Percentiles rank a stretch among this genome's conserved stretches.
Evolutionary conservation across 2,329 filamentous ascomycete species (phyloP).

Genomic region (Bertia moriformis): DNA sequence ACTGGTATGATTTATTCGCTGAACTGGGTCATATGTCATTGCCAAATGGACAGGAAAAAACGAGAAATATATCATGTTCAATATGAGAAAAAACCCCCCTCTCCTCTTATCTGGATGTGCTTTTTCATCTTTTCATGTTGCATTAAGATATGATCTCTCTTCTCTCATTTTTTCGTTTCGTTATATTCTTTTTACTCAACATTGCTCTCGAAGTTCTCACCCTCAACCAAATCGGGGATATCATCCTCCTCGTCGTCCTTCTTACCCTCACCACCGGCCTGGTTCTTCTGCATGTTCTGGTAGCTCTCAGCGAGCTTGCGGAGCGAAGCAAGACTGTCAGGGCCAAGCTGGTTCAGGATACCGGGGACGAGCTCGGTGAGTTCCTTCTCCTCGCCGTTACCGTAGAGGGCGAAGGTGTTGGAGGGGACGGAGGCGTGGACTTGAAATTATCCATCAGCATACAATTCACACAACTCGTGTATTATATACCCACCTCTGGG

Average conservation of each 20-base stretch:
- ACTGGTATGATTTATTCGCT: no score
- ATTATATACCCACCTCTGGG: constrained; percentile 99
- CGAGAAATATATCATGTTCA: no score
- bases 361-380: constrained; percentile 97
- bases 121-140: no score
- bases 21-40: no score
- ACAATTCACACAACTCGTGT: constrained; percentile 19
- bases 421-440: constrained; percentile 92
- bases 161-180: no score
- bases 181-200: constrained; percentile 71
- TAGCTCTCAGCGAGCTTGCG: constrained; percentile 98
- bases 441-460: constrained; percentile 20
- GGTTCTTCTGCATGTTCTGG: constrained; percentile 95
- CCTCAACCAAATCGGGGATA: constrained; percentile 91
- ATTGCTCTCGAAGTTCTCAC: constrained; percentile 97
- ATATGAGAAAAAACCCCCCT: no score
- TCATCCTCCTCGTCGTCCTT: constrained; percentile 67
- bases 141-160: no score
- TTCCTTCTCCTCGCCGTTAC: constrained; percentile 97
- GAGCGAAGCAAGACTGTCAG: constrained; percentile 91
- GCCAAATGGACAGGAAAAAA: no score
- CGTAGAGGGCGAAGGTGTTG: constrained; percentile 99
- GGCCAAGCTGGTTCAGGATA: constrained; percentile 98
- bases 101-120: no score
- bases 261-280: constrained; percentile 63